phyloP scores from a whole-genome alignment of 2,329 filamentous ascomycete genomes.

The Paraphaeosphaeria sporulosa region DNA sequence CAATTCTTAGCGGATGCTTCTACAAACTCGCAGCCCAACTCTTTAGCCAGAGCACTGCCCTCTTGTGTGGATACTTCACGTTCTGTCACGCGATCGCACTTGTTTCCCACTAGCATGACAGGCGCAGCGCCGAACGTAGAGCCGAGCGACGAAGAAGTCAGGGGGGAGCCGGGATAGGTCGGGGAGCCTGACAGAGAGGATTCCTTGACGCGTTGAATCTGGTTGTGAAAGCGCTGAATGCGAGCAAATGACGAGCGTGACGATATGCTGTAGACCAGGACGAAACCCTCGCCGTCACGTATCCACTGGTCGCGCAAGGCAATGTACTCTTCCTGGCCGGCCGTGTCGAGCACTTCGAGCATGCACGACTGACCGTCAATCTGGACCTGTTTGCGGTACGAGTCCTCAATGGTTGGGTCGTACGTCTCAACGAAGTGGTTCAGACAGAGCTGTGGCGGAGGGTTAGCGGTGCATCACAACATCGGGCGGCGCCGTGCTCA shows the following conservation, averaged over 20 bases:
- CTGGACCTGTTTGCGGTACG: conserved; percentile 74
- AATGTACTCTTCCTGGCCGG: conserved; percentile 98
- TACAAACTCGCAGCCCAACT: conserved; percentile 94
- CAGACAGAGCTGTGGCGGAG: conserved; percentile 76
- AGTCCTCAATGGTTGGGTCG: conserved; percentile 73
- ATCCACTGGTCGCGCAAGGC: conserved; percentile 98
- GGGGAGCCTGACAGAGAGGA: conserved; percentile 76
- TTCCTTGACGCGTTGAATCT: conserved; percentile 97
- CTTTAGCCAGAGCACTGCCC: conserved; percentile 87
- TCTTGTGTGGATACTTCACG: conserved; percentile 97
- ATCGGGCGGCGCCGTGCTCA: conserved; percentile 67
- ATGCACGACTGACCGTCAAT: conserved; percentile 96
- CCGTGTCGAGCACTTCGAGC: conserved; percentile 96
- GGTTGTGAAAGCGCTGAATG: conserved; percentile 94
- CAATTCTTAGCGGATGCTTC: conserved; percentile 98
- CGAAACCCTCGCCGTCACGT: conserved; percentile 94
- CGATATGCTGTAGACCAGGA: conserved; percentile 98
- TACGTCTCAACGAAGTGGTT: conserved; percentile 98
- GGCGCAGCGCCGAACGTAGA: conserved; percentile 74
- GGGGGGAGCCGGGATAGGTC: conserved; percentile 77
- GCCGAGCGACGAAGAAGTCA: conserved; percentile 64
- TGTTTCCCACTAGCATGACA: conserved; percentile 98
- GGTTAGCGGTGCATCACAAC: conserved; percentile 23
- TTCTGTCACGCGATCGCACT: conserved; percentile 95
- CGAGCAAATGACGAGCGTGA: conserved; percentile 93